phyloP scores from a whole-genome alignment of 805 yeast species.

The Saccharomycopsis fermentans region DNA sequence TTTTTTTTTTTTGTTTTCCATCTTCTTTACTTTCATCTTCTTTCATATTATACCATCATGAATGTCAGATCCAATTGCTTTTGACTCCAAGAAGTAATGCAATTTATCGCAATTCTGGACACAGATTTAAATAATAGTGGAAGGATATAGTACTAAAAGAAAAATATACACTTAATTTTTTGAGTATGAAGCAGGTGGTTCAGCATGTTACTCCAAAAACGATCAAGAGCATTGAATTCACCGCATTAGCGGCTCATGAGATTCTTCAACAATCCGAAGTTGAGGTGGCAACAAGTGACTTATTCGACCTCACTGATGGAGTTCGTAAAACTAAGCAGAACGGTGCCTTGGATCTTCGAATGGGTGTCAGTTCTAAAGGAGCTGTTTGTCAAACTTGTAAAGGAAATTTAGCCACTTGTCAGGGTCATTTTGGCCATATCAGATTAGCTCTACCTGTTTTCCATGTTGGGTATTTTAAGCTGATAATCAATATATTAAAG shows the following conservation, averaged over 20 bases:
- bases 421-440: conserved; percentile 97
- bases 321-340: conserved; percentile 72
- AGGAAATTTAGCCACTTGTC: conserved; percentile 87
- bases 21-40: neutral
- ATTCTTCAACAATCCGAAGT: conserved; percentile 91
- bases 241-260: conserved; percentile 86
- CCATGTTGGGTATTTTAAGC: conserved; percentile 94
- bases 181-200: conserved; percentile 15
- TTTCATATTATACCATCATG: neutral
- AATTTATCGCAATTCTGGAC: neutral
- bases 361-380: conserved; percentile 91
- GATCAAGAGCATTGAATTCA: conserved; percentile 83
- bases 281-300: conserved; percentile 82
- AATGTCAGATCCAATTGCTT: too few species aligned
- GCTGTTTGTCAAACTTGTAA: conserved; percentile 85
- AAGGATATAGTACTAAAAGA: neutral
- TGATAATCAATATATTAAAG: conserved; percentile 79
- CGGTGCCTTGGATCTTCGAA: conserved; percentile 85
- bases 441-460: conserved; percentile 90
- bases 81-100: neutral
- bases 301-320: conserved; percentile 75
- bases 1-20: neutral
- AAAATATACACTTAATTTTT: neutral
- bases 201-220: conserved; percentile 70
- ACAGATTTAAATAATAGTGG: neutral